Evolutionary conservation across 2,329 filamentous ascomycete species (phyloP).

Genomic region (Macroventuria anomochaeta): DNA sequence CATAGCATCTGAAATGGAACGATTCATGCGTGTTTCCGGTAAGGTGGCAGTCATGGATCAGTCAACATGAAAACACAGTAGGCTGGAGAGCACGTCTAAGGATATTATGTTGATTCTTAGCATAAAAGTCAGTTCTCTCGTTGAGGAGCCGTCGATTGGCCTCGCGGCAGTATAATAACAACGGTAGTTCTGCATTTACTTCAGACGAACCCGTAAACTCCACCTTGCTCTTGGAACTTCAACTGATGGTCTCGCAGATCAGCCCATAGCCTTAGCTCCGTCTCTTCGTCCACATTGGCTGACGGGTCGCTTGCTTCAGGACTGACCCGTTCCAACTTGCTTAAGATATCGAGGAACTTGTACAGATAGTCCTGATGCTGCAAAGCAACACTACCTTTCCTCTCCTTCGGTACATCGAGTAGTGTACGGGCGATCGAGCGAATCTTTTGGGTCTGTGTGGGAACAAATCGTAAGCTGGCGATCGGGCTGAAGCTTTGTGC

Average conservation of each 20-base stretch:
- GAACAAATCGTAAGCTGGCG: slow-evolving; percentile 36
- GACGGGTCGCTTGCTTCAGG: slow-evolving; percentile 45
- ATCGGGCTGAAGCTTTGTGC: slow-evolving; percentile 17
- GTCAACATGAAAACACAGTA: not conserved
- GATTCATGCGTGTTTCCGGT: too few species aligned
- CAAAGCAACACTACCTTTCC: slow-evolving; percentile 59
- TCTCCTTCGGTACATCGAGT: slow-evolving; percentile 65
- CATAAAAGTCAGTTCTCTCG: too few species aligned
- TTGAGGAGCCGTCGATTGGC: not conserved
- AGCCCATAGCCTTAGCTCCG: slow-evolving; percentile 78
- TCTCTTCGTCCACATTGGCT: slow-evolving; percentile 67
- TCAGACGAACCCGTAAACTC: slow-evolving; percentile 53
- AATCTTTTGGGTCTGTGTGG: slow-evolving; percentile 75
- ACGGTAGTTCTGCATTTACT: not conserved
- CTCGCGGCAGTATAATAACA: not conserved
- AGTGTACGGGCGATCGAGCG: slow-evolving; percentile 83
- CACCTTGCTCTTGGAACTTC: slow-evolving; percentile 71
- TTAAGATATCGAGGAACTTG: slow-evolving; percentile 75
- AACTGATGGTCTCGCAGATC: slow-evolving; percentile 79
- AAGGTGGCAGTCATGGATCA: not conserved
- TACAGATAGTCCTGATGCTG: slow-evolving; percentile 74
- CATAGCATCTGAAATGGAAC: not conserved
- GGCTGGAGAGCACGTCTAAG: too few species aligned
- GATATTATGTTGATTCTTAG: too few species aligned
- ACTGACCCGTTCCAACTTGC: slow-evolving; percentile 73